phyloP scores from a whole-genome alignment of 305 asterid species.

The Rubia tinctorum region DNA sequence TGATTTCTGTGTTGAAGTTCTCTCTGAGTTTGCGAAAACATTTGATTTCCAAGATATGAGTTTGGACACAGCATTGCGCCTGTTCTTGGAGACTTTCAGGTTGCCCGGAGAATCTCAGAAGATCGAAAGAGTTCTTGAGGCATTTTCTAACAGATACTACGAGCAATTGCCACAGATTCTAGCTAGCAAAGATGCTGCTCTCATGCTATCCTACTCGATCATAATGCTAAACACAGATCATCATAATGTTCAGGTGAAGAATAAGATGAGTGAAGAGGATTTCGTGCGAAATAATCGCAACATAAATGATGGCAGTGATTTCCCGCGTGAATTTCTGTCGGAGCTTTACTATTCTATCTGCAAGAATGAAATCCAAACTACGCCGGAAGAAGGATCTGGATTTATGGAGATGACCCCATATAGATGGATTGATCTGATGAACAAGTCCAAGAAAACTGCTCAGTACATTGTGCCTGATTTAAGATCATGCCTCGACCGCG shows the following conservation, averaged over 20 bases:
- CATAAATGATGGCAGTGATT: slow-evolving; percentile 92
- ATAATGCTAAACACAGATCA: slow-evolving; percentile 95
- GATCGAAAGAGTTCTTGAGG: slow-evolving; percentile 98
- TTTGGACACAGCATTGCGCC: slow-evolving; percentile 87
- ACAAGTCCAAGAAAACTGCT: slow-evolving; percentile 70
- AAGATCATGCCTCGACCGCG: slow-evolving; percentile 84
- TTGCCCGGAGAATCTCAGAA: slow-evolving; percentile 99
- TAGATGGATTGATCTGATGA: slow-evolving; percentile 98
- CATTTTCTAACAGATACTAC: slow-evolving; percentile 92
- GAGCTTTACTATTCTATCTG: slow-evolving; percentile 86
- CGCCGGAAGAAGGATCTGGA: slow-evolving; percentile 90
- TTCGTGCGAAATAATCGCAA: slow-evolving; percentile 86
- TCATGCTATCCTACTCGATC: slow-evolving; percentile 82
- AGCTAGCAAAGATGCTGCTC: slow-evolving; percentile 96
- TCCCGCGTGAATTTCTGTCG: slow-evolving; percentile 83
- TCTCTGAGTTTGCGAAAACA: slow-evolving; percentile 90
- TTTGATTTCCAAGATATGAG: slow-evolving; percentile 97
- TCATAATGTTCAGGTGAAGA: slow-evolving; percentile 92
- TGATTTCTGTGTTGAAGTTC: slow-evolving; percentile 89
- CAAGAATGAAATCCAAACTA: slow-evolving; percentile 93
- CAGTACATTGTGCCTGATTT: slow-evolving; percentile 77
- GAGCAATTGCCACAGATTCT: slow-evolving; percentile 86
- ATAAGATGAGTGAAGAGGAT: slow-evolving; percentile 98
- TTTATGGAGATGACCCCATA: slow-evolving; percentile 95
- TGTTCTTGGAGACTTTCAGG: slow-evolving; percentile 91